A percentile compares a stretch with the other conserved stretches of the same genome.
Evolutionary conservation across 2,329 filamentous ascomycete genomes (phyloP).

Genomic region (Mariannaea elegans): DNA sequence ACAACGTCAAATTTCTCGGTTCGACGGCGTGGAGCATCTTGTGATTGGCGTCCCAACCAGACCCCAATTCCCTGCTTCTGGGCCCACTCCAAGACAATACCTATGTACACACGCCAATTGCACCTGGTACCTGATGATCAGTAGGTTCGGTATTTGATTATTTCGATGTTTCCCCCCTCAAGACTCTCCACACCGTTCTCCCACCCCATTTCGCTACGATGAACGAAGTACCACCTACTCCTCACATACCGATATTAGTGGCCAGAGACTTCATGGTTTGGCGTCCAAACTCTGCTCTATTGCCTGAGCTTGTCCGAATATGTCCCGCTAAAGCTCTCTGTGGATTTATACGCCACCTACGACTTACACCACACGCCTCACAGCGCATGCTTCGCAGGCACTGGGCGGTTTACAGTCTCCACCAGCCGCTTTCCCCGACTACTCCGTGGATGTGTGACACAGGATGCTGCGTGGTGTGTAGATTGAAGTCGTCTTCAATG

Average conservation of each 20-base stretch:
- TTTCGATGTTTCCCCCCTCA: not conserved
- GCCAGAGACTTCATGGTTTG: constrained; percentile 8
- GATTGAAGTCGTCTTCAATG: not conserved
- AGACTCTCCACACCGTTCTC: not conserved
- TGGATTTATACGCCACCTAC: not conserved
- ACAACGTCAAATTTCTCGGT: not conserved
- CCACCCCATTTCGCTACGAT: no score
- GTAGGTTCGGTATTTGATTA: not conserved
- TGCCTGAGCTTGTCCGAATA: not conserved
- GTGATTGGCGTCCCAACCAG: not conserved
- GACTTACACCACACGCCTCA: constrained; percentile 12
- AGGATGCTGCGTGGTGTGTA: not conserved
- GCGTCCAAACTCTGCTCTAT: constrained; percentile 11
- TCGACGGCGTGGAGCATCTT: not conserved
- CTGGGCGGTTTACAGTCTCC: not conserved
- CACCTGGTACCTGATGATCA: not conserved
- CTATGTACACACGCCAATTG: not conserved
- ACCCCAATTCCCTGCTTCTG: not conserved
- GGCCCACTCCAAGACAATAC: not conserved
- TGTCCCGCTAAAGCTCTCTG: not conserved
- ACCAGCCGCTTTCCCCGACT: not conserved
- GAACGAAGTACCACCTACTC: not conserved
- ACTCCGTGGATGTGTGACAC: not conserved
- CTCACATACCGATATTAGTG: not conserved
- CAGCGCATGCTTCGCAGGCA: not conserved